Conservation (phyloP, 2,329 filamentous ascomycete species). For the Ophiostoma himal-ulmi region DNA sequence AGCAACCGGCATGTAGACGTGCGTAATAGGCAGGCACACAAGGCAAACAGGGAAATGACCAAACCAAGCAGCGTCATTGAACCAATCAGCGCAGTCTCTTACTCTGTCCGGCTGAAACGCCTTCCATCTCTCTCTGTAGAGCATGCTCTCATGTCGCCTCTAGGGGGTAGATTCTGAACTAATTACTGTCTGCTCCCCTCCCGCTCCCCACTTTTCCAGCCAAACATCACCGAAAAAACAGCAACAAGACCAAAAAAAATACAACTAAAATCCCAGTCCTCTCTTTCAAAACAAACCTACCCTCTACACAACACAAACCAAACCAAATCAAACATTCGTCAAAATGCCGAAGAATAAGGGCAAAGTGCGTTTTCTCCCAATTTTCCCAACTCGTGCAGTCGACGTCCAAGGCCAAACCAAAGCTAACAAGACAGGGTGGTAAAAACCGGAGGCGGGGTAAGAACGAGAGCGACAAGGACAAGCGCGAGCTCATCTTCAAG, state of each 20-base stretch:
- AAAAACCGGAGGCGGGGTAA: slow-evolving; percentile 98
- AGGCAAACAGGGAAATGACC: background rate
- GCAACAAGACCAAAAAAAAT: background rate
- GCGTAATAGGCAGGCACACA: slow-evolving; percentile 12
- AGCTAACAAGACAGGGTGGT: slow-evolving; percentile 52
- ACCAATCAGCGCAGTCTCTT: background rate
- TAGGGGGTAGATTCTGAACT: background rate
- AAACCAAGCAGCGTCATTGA: background rate
- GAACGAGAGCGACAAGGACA: slow-evolving; percentile 99
- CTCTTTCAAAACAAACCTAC: background rate
- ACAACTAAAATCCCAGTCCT: background rate
- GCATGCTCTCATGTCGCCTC: background rate
- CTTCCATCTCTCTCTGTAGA: background rate
- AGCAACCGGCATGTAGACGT: background rate
- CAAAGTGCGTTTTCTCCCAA: slow-evolving; percentile 57
- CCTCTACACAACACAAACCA: slow-evolving; percentile 6
- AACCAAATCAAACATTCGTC: slow-evolving; percentile 21
- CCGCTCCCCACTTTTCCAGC: slow-evolving; percentile 11
- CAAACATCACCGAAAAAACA: slow-evolving; percentile 12
- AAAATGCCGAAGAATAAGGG: slow-evolving; percentile 99
- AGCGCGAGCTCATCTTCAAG: slow-evolving; percentile 97
- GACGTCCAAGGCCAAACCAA: too few species aligned
- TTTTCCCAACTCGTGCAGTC: too few species aligned
- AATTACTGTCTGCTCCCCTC: background rate
- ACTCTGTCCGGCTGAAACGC: background rate